A percentile compares a stretch with the other conserved stretches of the same genome.
These are phyloP conservation scores for Cydonia oblonga DNA, from an alignment of 331 rosid species.

Conservation along the genomic window DNA sequence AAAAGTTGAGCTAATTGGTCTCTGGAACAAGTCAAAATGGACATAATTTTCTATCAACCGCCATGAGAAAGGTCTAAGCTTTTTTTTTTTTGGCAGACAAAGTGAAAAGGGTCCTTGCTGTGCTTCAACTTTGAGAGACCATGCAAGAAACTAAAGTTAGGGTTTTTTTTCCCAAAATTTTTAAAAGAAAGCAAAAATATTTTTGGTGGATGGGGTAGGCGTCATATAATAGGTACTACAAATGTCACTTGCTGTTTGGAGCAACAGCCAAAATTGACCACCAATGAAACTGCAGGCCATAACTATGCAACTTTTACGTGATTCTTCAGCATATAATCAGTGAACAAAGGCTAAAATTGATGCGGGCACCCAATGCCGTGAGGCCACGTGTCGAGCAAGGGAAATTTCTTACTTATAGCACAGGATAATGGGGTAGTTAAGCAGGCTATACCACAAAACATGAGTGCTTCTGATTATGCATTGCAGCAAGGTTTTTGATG, in stretches of 20 bases:
- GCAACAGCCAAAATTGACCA: background rate
- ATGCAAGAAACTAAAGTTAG: constrained; percentile 1
- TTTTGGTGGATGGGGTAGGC: background rate
- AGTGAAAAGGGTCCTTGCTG: constrained; percentile 4
- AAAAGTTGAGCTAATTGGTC: constrained; percentile 13
- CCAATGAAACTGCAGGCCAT: constrained; percentile 8
- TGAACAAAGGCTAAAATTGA: too few species aligned
- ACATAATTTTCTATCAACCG: constrained; percentile 7
- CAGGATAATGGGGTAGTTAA: too few species aligned
- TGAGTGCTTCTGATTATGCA: too few species aligned
- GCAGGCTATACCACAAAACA: too few species aligned
- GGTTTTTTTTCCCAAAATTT: background rate
- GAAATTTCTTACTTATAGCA: too few species aligned
- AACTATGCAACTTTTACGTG: constrained; percentile 1
- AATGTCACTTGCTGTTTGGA: constrained; percentile 26
- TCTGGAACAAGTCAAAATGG: constrained; percentile 35
- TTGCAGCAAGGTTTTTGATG: too few species aligned
- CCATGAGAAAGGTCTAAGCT: constrained; percentile 13
- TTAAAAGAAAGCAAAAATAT: too few species aligned
- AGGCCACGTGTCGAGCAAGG: too few species aligned
- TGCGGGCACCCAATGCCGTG: too few species aligned
- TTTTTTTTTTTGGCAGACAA: constrained; percentile 15
- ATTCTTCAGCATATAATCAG: constrained; percentile 2
- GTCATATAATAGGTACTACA: background rate
- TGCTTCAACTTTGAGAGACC: constrained; percentile 38